Base-by-base conservation (phyloP, 176 grass and related monocot genomes). In the Eremochloa ophiuroides region DNA sequence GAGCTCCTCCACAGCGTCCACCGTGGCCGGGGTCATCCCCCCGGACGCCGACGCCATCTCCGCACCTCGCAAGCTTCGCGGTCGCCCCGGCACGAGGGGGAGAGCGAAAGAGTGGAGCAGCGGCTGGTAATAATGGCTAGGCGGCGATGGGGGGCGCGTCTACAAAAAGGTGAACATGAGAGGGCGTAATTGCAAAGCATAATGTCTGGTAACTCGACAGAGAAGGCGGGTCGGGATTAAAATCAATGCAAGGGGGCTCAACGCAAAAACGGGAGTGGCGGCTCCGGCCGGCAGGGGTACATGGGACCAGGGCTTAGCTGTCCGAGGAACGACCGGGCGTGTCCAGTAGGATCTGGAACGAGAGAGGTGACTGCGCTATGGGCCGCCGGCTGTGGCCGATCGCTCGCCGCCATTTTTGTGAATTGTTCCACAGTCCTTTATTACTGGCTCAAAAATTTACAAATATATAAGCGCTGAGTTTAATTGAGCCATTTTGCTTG, bases 1-100 rank as follows among this genome's bases (percentile, higher is more conserved):
- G 30, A 98, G 86, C 75, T 91, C 95, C 81, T 85, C 92, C 79
- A 95, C 91, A 14, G 79, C 83, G 5, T 60, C 89, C 79, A 71
- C 69, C 69, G 51, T 79, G 5, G 80, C 78, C 63, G 82, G 41
- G 27, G 89, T 7, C 80, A 59, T 63, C 69, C 67, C 46, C 37
- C 12, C 30, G 55, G 79, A n/a, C n/a, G n/a, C 65, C 43, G 5
- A 83, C 62, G 22, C 87, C 82, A 82, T 85, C 48, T 46, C 26
- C 34, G 34, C 5, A 35, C 34, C 34, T 5, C 34, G 34, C 34
- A 35, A 35, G 34, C 34, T 35, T 35, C 34, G 34, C 34, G n/a
- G n/a, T n/a, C 5, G 34, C 34, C 5, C 34, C 34, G 34, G 34
- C 33, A 34, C 33, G 33, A 34, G 33, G 33, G 33, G 3, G 33